Conservation (phyloP, 2,329 filamentous ascomycete genomes). For the Metarhizium album region DNA sequence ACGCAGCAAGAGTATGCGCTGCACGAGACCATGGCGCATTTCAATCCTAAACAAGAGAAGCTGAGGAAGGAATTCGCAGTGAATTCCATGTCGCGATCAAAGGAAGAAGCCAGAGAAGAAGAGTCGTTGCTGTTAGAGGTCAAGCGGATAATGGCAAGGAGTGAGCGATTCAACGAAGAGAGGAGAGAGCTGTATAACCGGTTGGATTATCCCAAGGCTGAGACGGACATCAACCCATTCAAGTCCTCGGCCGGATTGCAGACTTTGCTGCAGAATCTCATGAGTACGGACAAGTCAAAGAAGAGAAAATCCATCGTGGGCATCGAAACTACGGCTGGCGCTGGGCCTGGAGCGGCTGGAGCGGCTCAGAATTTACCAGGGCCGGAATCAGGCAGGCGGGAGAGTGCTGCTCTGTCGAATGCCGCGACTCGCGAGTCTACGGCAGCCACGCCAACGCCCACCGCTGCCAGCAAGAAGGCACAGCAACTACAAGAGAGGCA, state of each 20-base stretch:
- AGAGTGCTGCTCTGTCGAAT: slow-evolving; percentile 41
- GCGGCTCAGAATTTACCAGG: slow-evolving; percentile 25
- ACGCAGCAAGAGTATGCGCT: slow-evolving; percentile 70
- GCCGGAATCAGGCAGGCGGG: slow-evolving; percentile 32
- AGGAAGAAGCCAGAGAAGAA: slow-evolving; percentile 87
- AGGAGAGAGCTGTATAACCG: slow-evolving; percentile 77
- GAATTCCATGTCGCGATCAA: slow-evolving; percentile 65
- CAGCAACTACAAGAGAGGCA: slow-evolving; percentile 23
- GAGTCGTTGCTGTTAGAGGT: slow-evolving; percentile 81
- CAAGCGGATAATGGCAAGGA: slow-evolving; percentile 79
- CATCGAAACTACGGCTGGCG: slow-evolving; percentile 33
- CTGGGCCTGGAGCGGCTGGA: background rate
- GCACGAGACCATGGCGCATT: slow-evolving; percentile 79
- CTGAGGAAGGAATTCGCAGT: slow-evolving; percentile 77
- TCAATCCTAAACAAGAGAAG: slow-evolving; percentile 69
- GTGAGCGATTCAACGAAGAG: slow-evolving; percentile 78
- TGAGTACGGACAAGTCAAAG: slow-evolving; percentile 77
- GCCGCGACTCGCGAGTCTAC: slow-evolving; percentile 23
- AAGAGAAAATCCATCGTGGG: slow-evolving; percentile 68
- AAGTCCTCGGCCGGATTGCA: slow-evolving; percentile 73
- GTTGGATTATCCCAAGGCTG: slow-evolving; percentile 65
- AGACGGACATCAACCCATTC: slow-evolving; percentile 65
- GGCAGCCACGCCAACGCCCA: slow-evolving; percentile 22
- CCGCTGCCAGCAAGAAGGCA: slow-evolving; percentile 39
- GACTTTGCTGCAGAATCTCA: slow-evolving; percentile 69